Evolutionary conservation across 139 green algal genomes (phyloP).

Genomic region (Pseudopediastrum boryanum): DNA sequence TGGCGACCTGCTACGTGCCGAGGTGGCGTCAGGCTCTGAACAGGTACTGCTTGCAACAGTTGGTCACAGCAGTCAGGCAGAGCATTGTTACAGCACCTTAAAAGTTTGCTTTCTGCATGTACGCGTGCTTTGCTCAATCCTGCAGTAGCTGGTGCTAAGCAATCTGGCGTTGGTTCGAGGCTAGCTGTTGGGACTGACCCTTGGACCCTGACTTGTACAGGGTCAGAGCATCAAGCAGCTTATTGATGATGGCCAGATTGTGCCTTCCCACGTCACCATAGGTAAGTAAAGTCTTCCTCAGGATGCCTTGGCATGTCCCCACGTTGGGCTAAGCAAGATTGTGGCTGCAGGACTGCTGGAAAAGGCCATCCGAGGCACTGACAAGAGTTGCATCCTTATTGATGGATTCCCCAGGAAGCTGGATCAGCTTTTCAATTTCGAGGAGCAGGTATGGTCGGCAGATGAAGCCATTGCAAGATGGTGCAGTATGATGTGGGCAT

Average conservation of each 20-base stretch:
- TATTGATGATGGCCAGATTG: too few relatives aligned
- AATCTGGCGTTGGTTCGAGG: too few relatives aligned
- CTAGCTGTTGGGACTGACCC: too few relatives aligned
- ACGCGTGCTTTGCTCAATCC: too few relatives aligned
- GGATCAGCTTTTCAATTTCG: constrained; percentile 78
- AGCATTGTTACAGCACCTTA: not conserved
- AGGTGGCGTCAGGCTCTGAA: constrained; percentile 47
- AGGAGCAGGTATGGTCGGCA: constrained; percentile 47
- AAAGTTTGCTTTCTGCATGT: too few relatives aligned
- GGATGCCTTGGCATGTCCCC: not conserved
- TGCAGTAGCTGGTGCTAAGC: too few relatives aligned
- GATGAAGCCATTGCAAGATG: too few relatives aligned
- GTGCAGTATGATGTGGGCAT: too few relatives aligned
- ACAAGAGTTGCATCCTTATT: constrained; percentile 58
- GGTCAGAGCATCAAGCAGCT: too few relatives aligned
- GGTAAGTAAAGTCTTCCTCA: too few relatives aligned
- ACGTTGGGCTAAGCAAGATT: not conserved
- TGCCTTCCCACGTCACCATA: too few relatives aligned
- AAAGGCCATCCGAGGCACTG: constrained; percentile 37
- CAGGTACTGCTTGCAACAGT: constrained; percentile 28
- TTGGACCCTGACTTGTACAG: too few relatives aligned
- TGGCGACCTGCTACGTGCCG: constrained; percentile 56
- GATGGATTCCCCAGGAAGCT: constrained; percentile 86
- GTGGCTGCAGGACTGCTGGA: constrained; percentile 46
- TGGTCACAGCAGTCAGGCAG: not conserved